A percentile compares a stretch with the other conserved stretches of the same genome.
These are phyloP conservation scores for Bolboschoenoplectus hybrid DNA, from an alignment of 202 grass and related monocot species.

Conservation along the genomic window DNA sequence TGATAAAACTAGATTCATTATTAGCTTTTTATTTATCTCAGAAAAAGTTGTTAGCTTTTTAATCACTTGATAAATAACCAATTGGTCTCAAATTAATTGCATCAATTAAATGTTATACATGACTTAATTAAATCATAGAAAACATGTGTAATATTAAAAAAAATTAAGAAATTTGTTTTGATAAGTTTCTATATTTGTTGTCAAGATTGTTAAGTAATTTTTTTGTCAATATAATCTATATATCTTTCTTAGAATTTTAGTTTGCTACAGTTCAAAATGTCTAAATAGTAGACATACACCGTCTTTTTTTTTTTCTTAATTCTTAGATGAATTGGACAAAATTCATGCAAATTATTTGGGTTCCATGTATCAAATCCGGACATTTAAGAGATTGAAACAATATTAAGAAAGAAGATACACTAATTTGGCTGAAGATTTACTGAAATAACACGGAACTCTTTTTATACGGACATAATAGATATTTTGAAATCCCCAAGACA, in stretches of 20 bases:
- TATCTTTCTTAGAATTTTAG: too few relatives aligned
- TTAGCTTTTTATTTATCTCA: too few relatives aligned
- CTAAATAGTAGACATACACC: neutral
- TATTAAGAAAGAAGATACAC: slow-evolving; percentile 4
- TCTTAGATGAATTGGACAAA: neutral
- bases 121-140: neutral
- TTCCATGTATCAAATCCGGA: slow-evolving; percentile 8
- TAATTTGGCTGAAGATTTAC: neutral
- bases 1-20: neutral
- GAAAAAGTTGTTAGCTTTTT: neutral
- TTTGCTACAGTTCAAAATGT: neutral
- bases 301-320: neutral
- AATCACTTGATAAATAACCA: neutral
- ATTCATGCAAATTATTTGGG: neutral
- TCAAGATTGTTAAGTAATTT: neutral
- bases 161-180: neutral
- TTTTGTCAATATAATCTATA: neutral
- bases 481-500: neutral
- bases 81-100: neutral
- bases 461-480: neutral
- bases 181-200: neutral
- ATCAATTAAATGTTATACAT: neutral
- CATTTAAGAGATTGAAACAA: neutral
- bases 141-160: neutral
- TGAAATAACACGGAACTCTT: neutral